Base-by-base conservation (phyloP, 805 yeast species). In the Kazachstania viticola region DNA sequence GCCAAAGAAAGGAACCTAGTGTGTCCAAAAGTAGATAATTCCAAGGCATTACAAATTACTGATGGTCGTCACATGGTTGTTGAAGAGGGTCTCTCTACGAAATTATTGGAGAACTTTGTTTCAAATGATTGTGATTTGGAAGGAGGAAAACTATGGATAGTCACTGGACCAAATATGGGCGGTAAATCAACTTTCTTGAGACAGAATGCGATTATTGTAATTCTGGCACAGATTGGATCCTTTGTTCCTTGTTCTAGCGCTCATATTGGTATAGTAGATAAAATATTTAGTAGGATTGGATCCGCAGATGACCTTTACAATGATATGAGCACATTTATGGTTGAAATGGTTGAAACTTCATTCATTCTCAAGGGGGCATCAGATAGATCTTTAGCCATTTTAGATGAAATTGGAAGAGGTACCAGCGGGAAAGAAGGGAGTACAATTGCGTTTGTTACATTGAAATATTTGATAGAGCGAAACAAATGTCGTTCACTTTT, bases 81-180 rank as follows among this genome's bases (percentile, higher is more conserved):
- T 2, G 96, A 88, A 48, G 71, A 75, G 21, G 82, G 83, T 1
- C 58, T 81, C 33, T 64, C 59, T 28, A 51, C 59, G 1, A 57
- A 59, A 16, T 71, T 76, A 2, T 39, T 53, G 21, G 54, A 49
- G 30, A 40, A 38, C 8, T 60, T 59, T 36, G 47, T 49, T 4
- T 37, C 45, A 9, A 59, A 59, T 38, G 57, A 54, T 31, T 55
- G 61, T 37, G n/a, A 26, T 4, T 23, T 58, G 21, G 26, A 37
- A 3, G 33, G 42, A 6, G 40, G 54, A 27, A 40, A 55, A 4
- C 47, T 69, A 2, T 68, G 81, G 62, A 64, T 83, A 13, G 71
- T 83, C n/a, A 79, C 94, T 0, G 95, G 95, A 0, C 94, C 95
- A 0, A 83, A 83, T 48, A 79, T 79, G 88, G 88, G 88, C 5